phyloP scores from a whole-genome alignment of 257 asterid species.

The Eucommia ulmoides region DNA sequence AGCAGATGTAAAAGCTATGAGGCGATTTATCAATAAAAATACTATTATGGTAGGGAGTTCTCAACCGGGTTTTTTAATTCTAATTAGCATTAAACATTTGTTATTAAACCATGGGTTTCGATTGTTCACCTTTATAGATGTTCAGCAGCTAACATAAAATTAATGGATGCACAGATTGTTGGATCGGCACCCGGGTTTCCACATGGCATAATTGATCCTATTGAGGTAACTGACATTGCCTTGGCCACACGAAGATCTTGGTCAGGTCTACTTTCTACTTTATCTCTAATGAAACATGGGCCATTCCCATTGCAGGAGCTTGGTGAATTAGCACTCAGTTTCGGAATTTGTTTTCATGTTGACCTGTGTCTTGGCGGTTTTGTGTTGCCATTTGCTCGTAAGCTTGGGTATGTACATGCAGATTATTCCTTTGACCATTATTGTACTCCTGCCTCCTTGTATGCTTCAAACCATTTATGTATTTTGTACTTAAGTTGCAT shows the following conservation, averaged over 20 bases:
- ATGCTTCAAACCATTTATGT: too few species aligned
- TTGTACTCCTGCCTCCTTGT: too few species aligned
- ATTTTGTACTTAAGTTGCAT: too few species aligned
- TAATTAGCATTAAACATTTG: too few species aligned
- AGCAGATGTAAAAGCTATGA: slow-evolving; percentile 77
- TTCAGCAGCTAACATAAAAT: slow-evolving; percentile 4
- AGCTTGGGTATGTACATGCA: slow-evolving; percentile 94
- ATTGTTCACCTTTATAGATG: background rate
- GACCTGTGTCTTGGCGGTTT: slow-evolving; percentile 99
- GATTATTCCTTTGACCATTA: too few species aligned
- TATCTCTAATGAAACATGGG: slow-evolving; percentile 8
- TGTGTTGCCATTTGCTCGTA: slow-evolving; percentile 96
- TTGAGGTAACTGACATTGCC: slow-evolving; percentile 49
- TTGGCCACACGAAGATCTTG: slow-evolving; percentile 7
- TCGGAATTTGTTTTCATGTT: slow-evolving; percentile 76
- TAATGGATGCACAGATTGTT: slow-evolving; percentile 53
- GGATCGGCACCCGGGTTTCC: slow-evolving; percentile 99
- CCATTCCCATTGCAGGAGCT: slow-evolving; percentile 52
- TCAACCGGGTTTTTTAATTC: too few species aligned
- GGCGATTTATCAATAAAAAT: slow-evolving; percentile 54
- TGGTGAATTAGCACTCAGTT: slow-evolving; percentile 67
- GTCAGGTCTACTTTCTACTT: slow-evolving; percentile 9
- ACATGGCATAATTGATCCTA: slow-evolving; percentile 98
- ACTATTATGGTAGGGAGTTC: slow-evolving; percentile 61
- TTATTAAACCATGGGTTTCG: too few species aligned